phyloP scores from a whole-genome alignment of 108 stramenopile genomes.

The Pseudonitzschia multiseries region DNA sequence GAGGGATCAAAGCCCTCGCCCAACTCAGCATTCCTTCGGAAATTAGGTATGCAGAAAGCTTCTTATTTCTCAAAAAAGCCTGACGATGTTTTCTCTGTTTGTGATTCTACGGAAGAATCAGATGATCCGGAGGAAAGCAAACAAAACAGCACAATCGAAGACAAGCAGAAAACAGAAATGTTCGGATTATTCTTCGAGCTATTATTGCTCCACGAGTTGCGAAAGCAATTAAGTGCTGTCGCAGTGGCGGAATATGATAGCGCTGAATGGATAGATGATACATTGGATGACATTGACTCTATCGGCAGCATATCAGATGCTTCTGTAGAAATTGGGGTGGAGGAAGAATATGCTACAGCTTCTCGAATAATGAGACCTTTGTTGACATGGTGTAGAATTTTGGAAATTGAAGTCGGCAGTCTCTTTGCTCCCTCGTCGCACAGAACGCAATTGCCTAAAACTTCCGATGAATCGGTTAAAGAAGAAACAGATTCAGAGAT shows the following conservation, averaged over 20 bases:
- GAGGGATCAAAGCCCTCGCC: constrained; percentile 74
- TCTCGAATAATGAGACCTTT: constrained; percentile 65
- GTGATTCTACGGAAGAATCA: constrained; percentile 7
- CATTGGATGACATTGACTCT: constrained; percentile 47
- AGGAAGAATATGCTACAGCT: constrained; percentile 60
- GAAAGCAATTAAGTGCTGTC: constrained; percentile 70
- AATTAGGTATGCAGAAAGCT: constrained; percentile 48
- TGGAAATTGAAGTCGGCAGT: constrained; percentile 59
- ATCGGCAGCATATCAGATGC: constrained; percentile 60
- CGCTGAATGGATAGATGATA: constrained; percentile 12
- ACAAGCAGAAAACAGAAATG: constrained; percentile 10
- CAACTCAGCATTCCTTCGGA: constrained; percentile 71
- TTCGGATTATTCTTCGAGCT: constrained; percentile 75
- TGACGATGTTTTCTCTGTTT: not conserved
- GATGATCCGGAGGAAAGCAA: not conserved
- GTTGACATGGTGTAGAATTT: constrained; percentile 66
- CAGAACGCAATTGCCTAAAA: constrained; percentile 19
- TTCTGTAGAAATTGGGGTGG: constrained; percentile 43
- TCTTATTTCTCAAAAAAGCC: constrained; percentile 19
- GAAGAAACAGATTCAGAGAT: constrained; percentile 50
- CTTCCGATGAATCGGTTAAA: constrained; percentile 22
- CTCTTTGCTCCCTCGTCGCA: constrained; percentile 52
- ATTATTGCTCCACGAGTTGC: constrained; percentile 53
- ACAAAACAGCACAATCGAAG: not conserved
- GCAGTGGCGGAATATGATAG: constrained; percentile 59